Evolutionary conservation across 208 protist genomes (phyloP), one percentile per base, ranked within the genome.

Genomic region (Crithidia expoeki): DNA sequence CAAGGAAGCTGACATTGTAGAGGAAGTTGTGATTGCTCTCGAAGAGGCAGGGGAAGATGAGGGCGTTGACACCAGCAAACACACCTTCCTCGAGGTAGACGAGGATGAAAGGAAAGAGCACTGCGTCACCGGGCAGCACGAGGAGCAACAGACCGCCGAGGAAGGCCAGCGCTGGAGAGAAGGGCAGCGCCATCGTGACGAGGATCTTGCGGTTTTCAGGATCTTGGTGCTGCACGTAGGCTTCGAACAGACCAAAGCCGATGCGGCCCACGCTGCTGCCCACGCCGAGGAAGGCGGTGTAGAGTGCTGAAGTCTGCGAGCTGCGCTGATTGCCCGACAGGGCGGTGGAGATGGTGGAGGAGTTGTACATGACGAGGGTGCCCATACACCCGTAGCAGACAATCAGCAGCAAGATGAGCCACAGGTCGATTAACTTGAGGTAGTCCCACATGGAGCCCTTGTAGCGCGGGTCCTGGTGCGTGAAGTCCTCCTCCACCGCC

Each of bases 211-310:
- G 82, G 52, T 86, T 58, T 1, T 77, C 71, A n/a, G 69, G 66
- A 16, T 62, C 23, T 68, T 91, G 79, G 44, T 85, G 79, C 72
- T 91, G 85, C 52, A 86, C 79, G 73, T 74, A 86, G 33, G 82
- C 85, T 72, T 91, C 85, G 51, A 81, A 91, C n/a, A 91, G 47
- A 21, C 85, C 85, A 52, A 91, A 75, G 7, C 42, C 72, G 19
- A 88, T 84, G 23, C 85, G 79, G 11, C 85, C 85, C 28, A 86
- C 33, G n/a, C 77, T 76, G 44, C 82, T 85, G 28, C 85, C 82
- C 19, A 91, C 79, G 6, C 85, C 85, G 23, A 91, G 76, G 56
- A 91, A 91, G 32, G 85, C 79, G 6, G 85, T 91, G 80, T 91
- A 91, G 4, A 91, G 59, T 10, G 85, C 79, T 9, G 82, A 83